Evolutionary conservation across 108 stramenopile species (phyloP).

Genomic region (Pinguiococcus pyrenoidosus): DNA sequence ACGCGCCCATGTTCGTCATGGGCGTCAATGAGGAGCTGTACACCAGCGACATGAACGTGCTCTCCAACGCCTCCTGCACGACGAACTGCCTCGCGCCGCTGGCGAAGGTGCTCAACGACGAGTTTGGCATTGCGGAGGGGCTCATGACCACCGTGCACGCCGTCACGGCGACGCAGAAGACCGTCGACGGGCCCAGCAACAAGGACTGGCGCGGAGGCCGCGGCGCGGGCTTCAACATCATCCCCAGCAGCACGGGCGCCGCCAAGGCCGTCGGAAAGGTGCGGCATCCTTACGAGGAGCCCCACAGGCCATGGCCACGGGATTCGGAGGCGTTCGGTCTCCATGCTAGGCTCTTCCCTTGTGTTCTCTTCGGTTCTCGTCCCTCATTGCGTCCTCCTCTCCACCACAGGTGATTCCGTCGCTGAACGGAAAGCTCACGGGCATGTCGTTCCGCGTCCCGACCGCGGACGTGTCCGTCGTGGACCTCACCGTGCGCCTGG

Average conservation of each 20-base stretch:
- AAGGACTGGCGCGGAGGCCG: slow-evolving; percentile 99
- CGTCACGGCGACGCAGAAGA: slow-evolving; percentile 95
- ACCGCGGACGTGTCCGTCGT: slow-evolving; percentile 95
- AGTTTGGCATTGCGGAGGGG: slow-evolving; percentile 86
- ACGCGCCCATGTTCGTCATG: slow-evolving; percentile 88
- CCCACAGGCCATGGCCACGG: too few species aligned
- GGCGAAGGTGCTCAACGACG: slow-evolving; percentile 95
- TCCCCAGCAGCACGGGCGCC: slow-evolving; percentile 87
- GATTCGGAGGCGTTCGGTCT: too few species aligned
- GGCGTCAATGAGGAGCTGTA: slow-evolving; percentile 79
- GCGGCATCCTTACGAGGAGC: too few species aligned
- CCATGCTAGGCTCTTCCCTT: too few species aligned
- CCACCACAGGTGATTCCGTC: slow-evolving; percentile 70
- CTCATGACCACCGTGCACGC: slow-evolving; percentile 98
- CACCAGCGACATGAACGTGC: slow-evolving; percentile 64
- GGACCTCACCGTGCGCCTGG: slow-evolving; percentile 80
- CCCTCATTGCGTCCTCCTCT: too few species aligned
- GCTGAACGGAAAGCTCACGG: slow-evolving; percentile 96
- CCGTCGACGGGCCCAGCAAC: slow-evolving; percentile 89
- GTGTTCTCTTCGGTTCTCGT: too few species aligned
- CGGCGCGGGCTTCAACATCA: slow-evolving; percentile 94
- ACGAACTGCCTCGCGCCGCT: slow-evolving; percentile 92
- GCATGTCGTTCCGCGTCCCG: slow-evolving; percentile 99
- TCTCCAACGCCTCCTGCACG: slow-evolving; percentile 88
- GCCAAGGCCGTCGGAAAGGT: slow-evolving; percentile 86